A percentile compares a stretch with the other conserved stretches of the same genome.
Evolutionary conservation across 2,329 filamentous ascomycete genomes (phyloP).

Genomic region (Botryosphaeria dothidea): DNA sequence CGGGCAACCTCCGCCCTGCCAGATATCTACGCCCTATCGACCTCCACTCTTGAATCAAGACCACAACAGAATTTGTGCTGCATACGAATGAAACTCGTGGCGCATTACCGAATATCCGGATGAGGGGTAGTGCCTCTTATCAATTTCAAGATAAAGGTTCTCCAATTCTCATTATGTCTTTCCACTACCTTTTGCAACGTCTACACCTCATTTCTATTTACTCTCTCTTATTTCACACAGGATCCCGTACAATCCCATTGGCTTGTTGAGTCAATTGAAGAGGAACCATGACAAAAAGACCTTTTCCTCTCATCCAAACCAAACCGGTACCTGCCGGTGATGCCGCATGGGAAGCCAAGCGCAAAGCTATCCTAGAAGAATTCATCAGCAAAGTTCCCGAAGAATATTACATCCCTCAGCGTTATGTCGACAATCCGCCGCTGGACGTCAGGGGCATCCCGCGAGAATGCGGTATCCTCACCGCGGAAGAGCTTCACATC

Average conservation of each 20-base stretch:
- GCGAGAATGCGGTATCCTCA: constrained; percentile 45
- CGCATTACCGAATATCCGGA: neutral
- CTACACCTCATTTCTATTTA: neutral
- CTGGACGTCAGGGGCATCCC: constrained; percentile 26
- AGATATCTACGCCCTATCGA: neutral
- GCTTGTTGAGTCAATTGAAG: neutral
- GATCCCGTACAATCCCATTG: no score
- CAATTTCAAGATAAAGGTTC: neutral
- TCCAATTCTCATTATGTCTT: neutral
- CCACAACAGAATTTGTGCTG: no score
- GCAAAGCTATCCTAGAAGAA: constrained; percentile 7
- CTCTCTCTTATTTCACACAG: neutral
- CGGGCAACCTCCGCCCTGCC: neutral
- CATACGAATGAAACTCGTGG: no score
- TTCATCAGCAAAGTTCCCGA: constrained; percentile 3
- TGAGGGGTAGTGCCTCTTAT: neutral
- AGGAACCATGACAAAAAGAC: neutral
- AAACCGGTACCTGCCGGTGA: neutral
- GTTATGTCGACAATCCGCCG: constrained; percentile 22
- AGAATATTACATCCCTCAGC: constrained; percentile 8
- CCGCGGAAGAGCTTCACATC: constrained; percentile 48
- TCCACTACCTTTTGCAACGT: neutral
- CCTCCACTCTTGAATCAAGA: neutral
- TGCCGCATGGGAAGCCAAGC: neutral
- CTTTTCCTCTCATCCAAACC: constrained; percentile 1